Evolutionary conservation across 2,329 filamentous ascomycete species (phyloP).

Genomic region (Epichloe bromicola): DNA sequence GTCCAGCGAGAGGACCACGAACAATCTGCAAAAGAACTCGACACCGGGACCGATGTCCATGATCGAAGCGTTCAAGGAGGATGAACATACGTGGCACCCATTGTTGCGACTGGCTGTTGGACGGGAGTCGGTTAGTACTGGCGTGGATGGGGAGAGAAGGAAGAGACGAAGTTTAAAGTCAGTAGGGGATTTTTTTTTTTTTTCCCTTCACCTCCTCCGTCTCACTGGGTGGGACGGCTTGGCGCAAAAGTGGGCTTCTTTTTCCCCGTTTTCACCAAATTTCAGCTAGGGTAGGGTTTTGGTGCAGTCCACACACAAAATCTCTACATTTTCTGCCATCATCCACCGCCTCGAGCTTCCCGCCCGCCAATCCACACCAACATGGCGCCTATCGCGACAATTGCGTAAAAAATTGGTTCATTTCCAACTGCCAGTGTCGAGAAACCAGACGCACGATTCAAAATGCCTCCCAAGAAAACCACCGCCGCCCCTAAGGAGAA

Average conservation of each 20-base stretch:
- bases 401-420: constrained; percentile 12
- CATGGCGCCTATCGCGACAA: constrained; percentile 14
- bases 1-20: constrained; percentile 72
- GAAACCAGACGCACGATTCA: constrained; percentile 31
- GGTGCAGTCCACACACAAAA: constrained; percentile 13
- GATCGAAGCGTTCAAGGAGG: constrained; percentile 23
- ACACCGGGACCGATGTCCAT: constrained; percentile 32
- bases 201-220: constrained; percentile 3
- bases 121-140: constrained; percentile 26
- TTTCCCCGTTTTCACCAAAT: background rate
- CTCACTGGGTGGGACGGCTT: background rate
- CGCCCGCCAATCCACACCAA: constrained; percentile 14
- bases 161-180: background rate
- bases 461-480: constrained; percentile 92
- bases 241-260: background rate
- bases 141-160: constrained; percentile 13
- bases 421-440: constrained; percentile 23
- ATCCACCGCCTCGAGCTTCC: constrained; percentile 20
- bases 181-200: background rate
- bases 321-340: constrained; percentile 21
- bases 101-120: constrained; percentile 27
- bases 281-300: constrained; percentile 22
- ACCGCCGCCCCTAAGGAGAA: constrained; percentile 81
- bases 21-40: constrained; percentile 54
- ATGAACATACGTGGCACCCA: constrained; percentile 41